A percentile compares a stretch with the other conserved stretches of the same genome.
Evolutionary conservation across 1,284 basidiomycete genomes (phyloP).

Genomic region (Malassezia caprae): DNA sequence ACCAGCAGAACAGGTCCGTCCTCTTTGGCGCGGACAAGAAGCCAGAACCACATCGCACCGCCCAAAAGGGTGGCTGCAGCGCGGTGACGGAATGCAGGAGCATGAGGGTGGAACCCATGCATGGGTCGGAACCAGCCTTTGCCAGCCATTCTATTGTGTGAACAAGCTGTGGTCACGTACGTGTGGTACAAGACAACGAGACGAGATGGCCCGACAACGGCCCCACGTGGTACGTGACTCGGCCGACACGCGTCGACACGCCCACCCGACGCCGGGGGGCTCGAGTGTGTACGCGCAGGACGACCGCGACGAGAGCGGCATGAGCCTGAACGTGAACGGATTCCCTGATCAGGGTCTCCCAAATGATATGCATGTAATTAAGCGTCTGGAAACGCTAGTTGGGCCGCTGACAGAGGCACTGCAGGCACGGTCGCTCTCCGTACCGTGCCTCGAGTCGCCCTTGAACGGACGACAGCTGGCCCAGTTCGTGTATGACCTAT

Average conservation of each 20-base stretch:
- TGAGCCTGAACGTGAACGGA: conserved; percentile 25
- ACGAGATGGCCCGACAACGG: not conserved
- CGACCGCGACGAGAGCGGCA: conserved; percentile 10
- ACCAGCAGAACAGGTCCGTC: conserved; percentile 46
- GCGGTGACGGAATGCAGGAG: conserved; percentile 38
- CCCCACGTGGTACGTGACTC: conserved; percentile 3
- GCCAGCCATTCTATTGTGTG: conserved; percentile 7
- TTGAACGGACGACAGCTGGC: conserved; percentile 16
- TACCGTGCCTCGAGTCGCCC: not conserved
- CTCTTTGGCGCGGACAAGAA: conserved; percentile 45
- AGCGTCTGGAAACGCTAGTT: conserved; percentile 17
- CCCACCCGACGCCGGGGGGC: not conserved
- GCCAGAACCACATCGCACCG: conserved; percentile 47
- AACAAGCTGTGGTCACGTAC: not conserved
- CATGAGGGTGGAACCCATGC: conserved; percentile 41
- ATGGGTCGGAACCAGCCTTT: conserved; percentile 37
- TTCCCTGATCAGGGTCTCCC: conserved; percentile 19
- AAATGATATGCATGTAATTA: conserved; percentile 11
- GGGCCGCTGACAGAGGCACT: conserved; percentile 15
- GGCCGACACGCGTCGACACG: not conserved
- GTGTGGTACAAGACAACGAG: not conserved
- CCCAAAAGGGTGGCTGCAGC: conserved; percentile 40
- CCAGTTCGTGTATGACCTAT: conserved; percentile 23
- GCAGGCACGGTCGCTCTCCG: not conserved
- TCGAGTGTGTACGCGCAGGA: conserved; percentile 1